Evolutionary conservation across 2,329 filamentous ascomycete genomes (phyloP), one percentile per base, ranked within the genome.

Genomic region (Fusarium chlamydosporum): DNA sequence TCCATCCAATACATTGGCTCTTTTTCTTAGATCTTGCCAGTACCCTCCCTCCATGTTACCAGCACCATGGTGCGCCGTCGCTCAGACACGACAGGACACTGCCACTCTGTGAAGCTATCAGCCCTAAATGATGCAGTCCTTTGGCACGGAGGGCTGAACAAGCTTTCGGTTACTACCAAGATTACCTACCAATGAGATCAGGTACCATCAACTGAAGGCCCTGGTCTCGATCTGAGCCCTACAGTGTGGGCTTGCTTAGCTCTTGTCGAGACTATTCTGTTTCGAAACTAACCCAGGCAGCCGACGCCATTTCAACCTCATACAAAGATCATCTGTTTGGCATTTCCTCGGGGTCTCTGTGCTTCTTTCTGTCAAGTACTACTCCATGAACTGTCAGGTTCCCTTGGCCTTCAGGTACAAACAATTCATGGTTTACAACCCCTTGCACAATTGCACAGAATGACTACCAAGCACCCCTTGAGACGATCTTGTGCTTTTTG

Each of bases 401-500:
- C 31, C 56, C 31, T 50, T 41, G 27, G 26, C 47, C 38, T 33
- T 61, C 48, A 50, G 20, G 13, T 43, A 35, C 42, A 37, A 37
- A 37, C 52, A 38, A 31, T 50, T 42, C 29, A 70, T 70, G 62
- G 42, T 58, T 35, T 51, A 38, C 34, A 52, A 40, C 42, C 31
- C 35, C 34, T 52, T 29, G 37, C 37, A 33, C 35, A 45, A 27
- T 50, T 33, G 41, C 29, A 56, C 58, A 72, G 48, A 41, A 77
- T 77, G 76, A 57, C 72, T 34, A 70, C 75, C 15, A 77, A 77
- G 56, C 76, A 79, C 37, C 76, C 77, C 2, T 57, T 79, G 20
- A 75, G 77, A 47, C 72, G 76, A 27, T 79, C 77, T 2, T 79
- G 78, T 66, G 74, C 76, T 54, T 79, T 79, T 53, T 79, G 78